Base-by-base conservation (phyloP, 2,329 filamentous ascomycete genomes). In the Cladosporium halotolerans region DNA sequence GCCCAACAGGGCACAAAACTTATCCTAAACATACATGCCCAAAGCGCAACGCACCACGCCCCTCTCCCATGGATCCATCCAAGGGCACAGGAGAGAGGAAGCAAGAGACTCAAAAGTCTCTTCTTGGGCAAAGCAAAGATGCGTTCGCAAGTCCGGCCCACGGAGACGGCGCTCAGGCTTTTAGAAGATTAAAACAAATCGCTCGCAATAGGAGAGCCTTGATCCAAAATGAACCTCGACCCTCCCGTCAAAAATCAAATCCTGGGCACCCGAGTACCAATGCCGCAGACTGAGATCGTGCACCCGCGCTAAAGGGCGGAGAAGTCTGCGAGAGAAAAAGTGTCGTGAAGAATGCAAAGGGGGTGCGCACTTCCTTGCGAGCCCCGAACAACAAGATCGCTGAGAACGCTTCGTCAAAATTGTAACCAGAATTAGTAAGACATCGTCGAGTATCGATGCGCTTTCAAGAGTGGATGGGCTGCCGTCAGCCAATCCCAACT, bases 241-340 rank as follows among this genome's bases (percentile, higher is more conserved):
- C 23, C 23, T 28, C 23, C 23, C 7, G 23, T 28, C 7, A 28
- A 28, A n/a, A 39, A 39, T 39, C 16, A 19, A 9, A 19, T 42
- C 40, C 40, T 42, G 40, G 9, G 16, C 6, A 10, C 9, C 40
- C 16, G 40, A 38, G 40, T 10, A 13, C 19, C 28, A 19, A 10
- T 13, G 14, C 9, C 31, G 41, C 19, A 13, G 9, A 34, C 19
- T 31, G 9, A 34, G 34, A 36, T 50, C 47, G 39, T 50, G 32
- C 47, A 36, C 42, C 47, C 47, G 47, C 47, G 31, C 47, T 50
- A 50, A 50, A 28, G 23, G 47, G 47, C 47, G 19, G 36, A 50
- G 47, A 50, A 10, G 47, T 50, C n/a, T 43, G 31, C 47, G 34
- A 39, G 23, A 28, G 23, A 28, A 50, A 13, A 28, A 19, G 47